These are phyloP conservation scores for Aquilaria malaccensis DNA, from an alignment of 345 rosid species.

Conservation along the genomic window DNA sequence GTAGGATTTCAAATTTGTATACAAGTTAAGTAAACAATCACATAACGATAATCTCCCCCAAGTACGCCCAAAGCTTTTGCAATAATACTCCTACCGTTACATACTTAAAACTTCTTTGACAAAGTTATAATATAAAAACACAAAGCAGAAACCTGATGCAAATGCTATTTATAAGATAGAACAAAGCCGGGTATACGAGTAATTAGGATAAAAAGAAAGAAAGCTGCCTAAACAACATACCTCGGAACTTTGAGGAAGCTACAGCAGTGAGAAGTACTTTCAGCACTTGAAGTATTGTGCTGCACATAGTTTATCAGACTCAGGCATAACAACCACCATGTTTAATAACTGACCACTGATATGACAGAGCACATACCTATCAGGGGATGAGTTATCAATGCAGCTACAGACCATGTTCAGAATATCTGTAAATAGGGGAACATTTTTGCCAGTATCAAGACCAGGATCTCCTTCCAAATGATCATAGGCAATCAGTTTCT, in stretches of 20 bases:
- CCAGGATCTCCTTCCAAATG: constrained; percentile 99
- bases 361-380: constrained; percentile 46
- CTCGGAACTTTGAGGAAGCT: constrained; percentile 90
- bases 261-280: constrained; percentile 97
- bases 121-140: too few relatives aligned
- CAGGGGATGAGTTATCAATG: constrained; percentile 90
- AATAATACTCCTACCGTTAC: too few relatives aligned
- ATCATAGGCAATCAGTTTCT: constrained; percentile 97
- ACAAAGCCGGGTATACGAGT: constrained; percentile 2
- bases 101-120: too few relatives aligned
- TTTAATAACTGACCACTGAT: constrained; percentile 6
- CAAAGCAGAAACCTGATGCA: too few relatives aligned
- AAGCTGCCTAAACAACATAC: constrained; percentile 30
- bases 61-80: too few relatives aligned
- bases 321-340: constrained; percentile 17
- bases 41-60: too few relatives aligned
- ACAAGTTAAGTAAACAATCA: too few relatives aligned
- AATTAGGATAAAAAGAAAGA: constrained; percentile 14
- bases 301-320: constrained; percentile 35
- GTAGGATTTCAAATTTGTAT: too few relatives aligned
- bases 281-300: constrained; percentile 87
- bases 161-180: neutral
- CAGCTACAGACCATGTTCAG: constrained; percentile 85
- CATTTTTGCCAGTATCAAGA: constrained; percentile 80
- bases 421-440: constrained; percentile 75